Conservation (phyloP, 2,329 filamentous ascomycete species). For the Colletotrichum sp. region DNA sequence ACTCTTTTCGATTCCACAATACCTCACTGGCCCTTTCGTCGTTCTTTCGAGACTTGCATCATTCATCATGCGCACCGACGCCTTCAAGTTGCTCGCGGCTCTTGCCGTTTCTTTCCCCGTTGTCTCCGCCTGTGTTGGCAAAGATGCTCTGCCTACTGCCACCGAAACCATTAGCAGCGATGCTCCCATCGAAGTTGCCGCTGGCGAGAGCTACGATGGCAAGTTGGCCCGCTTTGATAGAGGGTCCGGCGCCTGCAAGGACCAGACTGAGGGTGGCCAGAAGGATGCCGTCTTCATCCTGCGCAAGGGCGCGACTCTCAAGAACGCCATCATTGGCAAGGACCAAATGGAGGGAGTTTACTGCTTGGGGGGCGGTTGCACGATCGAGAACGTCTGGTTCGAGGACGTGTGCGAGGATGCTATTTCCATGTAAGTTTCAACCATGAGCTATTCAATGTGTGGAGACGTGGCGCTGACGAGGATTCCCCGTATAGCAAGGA, state of each 20-base stretch:
- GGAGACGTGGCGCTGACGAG: background rate
- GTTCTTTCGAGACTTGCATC: background rate
- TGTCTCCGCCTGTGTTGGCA: constrained; percentile 25
- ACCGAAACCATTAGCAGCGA: constrained; percentile 29
- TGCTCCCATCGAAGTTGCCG: constrained; percentile 33
- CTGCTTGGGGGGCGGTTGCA: constrained; percentile 29
- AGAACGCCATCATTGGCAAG: constrained; percentile 51
- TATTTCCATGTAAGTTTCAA: constrained; percentile 23
- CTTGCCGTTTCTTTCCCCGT: constrained; percentile 21
- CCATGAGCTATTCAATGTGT: background rate
- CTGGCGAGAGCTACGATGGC: constrained; percentile 34
- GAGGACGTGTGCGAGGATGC: constrained; percentile 29
- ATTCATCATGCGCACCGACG: background rate
- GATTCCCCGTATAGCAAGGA: background rate
- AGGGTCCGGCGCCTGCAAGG: constrained; percentile 43
- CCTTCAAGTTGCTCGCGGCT: constrained; percentile 9
- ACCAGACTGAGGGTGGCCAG: constrained; percentile 45
- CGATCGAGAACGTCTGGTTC: constrained; percentile 29
- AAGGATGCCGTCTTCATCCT: constrained; percentile 48
- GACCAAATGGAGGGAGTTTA: constrained; percentile 31
- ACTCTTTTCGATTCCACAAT: background rate
- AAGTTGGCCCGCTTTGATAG: constrained; percentile 40
- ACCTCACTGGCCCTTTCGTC: background rate
- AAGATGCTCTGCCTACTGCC: constrained; percentile 30
- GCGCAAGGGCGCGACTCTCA: constrained; percentile 44